phyloP scores from a whole-genome alignment of 805 yeast species.

The Nadsonia fulvescens region DNA sequence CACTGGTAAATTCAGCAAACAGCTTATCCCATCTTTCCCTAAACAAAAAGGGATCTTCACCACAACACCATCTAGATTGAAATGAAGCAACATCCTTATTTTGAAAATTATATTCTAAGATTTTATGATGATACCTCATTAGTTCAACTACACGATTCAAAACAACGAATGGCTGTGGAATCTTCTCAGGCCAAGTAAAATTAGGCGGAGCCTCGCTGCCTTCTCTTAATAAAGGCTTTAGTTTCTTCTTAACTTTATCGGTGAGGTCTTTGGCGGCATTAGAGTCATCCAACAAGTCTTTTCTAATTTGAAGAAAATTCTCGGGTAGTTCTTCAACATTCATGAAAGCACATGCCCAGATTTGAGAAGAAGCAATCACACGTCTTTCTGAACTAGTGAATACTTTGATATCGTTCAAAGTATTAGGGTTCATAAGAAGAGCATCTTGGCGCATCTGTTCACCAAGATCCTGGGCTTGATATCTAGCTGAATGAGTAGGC shows the following conservation, averaged over 20 bases:
- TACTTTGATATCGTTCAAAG: constrained; percentile 69
- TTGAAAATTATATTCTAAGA: constrained; percentile 67
- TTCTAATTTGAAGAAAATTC: constrained; percentile 64
- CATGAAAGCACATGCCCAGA: constrained; percentile 64
- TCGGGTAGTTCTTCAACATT: constrained; percentile 57
- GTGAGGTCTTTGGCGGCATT: constrained; percentile 95
- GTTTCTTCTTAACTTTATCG: constrained; percentile 94
- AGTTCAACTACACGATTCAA: constrained; percentile 86
- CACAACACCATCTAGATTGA: constrained; percentile 87
- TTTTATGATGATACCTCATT: constrained; percentile 76
- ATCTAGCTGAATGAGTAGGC: constrained; percentile 92
- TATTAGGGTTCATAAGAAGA: constrained; percentile 65
- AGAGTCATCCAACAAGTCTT: constrained; percentile 85
- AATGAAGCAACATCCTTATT: constrained; percentile 45
- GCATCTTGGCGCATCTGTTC: constrained; percentile 90
- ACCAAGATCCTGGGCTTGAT: constrained; percentile 89
- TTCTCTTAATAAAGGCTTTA: constrained; percentile 83
- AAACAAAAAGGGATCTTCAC: constrained; percentile 80
- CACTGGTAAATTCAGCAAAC: constrained; percentile 76
- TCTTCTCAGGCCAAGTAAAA: constrained; percentile 96
- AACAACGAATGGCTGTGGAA: constrained; percentile 93
- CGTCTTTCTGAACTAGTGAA: constrained; percentile 89
- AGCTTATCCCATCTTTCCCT: constrained; percentile 95
- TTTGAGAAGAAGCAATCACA: constrained; percentile 80
- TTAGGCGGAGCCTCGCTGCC: constrained; percentile 96